Percentiles rank a stretch among this genome's conserved stretches.
Conservation (phyloP, 1,284 basidiomycete species). For the Anthracocystis walkeri region DNA sequence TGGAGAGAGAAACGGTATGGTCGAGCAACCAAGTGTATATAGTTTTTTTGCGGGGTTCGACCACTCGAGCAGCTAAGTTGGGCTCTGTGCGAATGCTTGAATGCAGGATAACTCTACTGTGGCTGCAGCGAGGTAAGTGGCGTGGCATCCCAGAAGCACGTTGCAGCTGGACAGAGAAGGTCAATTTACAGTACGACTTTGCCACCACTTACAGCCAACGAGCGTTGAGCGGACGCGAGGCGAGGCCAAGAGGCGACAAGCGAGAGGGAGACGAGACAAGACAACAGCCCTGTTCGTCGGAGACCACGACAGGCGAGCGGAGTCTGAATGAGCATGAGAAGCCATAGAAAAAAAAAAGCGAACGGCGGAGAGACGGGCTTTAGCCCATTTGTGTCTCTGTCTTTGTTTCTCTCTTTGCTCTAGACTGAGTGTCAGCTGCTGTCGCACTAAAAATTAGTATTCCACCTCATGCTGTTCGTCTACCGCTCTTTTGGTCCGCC, state of each 20-base stretch:
- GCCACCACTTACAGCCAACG: slow-evolving; percentile 2
- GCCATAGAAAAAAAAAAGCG: no score
- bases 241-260: slow-evolving; percentile 1
- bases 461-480: background rate
- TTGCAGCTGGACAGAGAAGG: no score
- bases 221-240: slow-evolving; percentile 4
- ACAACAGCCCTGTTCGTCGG: background rate
- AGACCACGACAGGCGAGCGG: no score
- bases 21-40: slow-evolving; percentile 4
- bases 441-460: background rate
- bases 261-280: background rate
- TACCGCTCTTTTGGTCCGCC: background rate
- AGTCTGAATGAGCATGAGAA: no score
- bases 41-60: slow-evolving; percentile 1
- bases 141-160: no score
- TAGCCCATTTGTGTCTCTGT: no score
- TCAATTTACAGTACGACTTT: no score
- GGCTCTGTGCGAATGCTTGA: background rate
- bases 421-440: no score
- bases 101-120: no score
- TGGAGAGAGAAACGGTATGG: background rate
- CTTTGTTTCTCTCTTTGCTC: no score
- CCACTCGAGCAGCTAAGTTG: background rate
- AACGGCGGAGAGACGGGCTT: no score
- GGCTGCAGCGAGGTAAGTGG: background rate